phyloP scores from a whole-genome alignment of 371 early-diverging fungal species.

The Umbelopsis sp. region DNA sequence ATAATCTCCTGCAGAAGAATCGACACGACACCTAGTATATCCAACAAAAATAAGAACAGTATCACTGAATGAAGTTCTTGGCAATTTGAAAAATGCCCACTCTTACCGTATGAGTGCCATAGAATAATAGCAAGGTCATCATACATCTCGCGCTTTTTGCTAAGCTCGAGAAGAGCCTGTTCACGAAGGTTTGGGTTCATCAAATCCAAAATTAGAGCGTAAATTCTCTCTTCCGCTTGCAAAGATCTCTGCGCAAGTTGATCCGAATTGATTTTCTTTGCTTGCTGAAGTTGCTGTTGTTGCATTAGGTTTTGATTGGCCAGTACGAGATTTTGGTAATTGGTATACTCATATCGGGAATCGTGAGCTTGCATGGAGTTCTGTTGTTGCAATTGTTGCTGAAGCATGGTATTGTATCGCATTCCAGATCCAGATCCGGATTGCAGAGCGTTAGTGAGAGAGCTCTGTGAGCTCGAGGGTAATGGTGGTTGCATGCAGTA shows the following conservation, averaged over 20 bases:
- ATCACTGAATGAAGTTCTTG: not conserved
- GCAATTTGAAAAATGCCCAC: not conserved
- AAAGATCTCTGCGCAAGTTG: constrained; percentile 20
- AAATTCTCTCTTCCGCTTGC: constrained; percentile 79
- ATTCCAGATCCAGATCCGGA: constrained; percentile 17
- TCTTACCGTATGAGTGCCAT: constrained; percentile 94
- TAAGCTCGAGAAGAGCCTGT: constrained; percentile 88
- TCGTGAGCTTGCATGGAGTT: not conserved
- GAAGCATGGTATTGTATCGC: constrained; percentile 6
- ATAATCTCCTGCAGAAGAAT: constrained; percentile 94
- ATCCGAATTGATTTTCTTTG: constrained; percentile 51
- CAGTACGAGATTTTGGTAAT: constrained; percentile 16
- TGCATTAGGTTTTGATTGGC: constrained; percentile 32
- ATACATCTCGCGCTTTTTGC: constrained; percentile 92
- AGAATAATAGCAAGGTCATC: constrained; percentile 94
- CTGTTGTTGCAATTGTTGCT: constrained; percentile 2
- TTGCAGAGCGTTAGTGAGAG: constrained; percentile 7
- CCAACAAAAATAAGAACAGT: not conserved
- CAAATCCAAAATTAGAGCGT: constrained; percentile 84
- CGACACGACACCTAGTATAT: constrained; percentile 80
- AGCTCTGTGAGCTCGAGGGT: constrained; percentile 12
- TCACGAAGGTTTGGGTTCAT: constrained; percentile 80
- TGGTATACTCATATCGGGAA: constrained; percentile 1
- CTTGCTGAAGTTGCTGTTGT: constrained; percentile 33
- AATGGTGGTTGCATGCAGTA: constrained; percentile 3